Evolutionary conservation across 768 basidiomycete species (phyloP).

Genomic region (Lactarius tabidus): DNA sequence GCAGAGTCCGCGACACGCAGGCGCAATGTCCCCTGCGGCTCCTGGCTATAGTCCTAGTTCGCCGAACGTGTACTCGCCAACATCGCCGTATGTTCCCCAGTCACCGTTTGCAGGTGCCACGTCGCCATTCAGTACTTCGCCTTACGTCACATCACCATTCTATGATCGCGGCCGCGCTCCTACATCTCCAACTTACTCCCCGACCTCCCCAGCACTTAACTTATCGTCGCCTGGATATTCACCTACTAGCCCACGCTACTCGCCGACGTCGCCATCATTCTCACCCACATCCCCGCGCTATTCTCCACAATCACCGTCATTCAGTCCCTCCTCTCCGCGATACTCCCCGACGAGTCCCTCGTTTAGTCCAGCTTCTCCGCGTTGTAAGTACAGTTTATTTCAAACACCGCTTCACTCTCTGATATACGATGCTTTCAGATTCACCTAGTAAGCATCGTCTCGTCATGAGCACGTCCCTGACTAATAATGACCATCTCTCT

Average conservation of each 20-base stretch:
- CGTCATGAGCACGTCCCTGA: constrained; percentile 15
- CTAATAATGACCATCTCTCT: constrained; percentile 32
- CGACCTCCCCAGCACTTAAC: constrained; percentile 80
- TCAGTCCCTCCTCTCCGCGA: constrained; percentile 85
- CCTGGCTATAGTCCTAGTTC: constrained; percentile 90
- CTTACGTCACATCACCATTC: constrained; percentile 83
- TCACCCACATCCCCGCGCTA: constrained; percentile 90
- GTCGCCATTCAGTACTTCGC: constrained; percentile 77
- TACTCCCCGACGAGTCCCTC: constrained; percentile 88
- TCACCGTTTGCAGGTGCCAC: constrained; percentile 81
- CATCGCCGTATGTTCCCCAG: constrained; percentile 84
- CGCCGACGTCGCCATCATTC: constrained; percentile 79
- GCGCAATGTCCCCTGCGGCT: constrained; percentile 84
- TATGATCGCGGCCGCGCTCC: constrained; percentile 60
- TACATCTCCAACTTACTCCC: constrained; percentile 84
- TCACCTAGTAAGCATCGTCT: constrained; percentile 65
- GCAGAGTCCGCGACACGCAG: constrained; percentile 81
- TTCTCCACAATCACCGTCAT: constrained; percentile 87
- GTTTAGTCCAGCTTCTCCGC: constrained; percentile 84
- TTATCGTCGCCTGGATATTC: constrained; percentile 72
- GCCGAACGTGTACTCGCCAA: constrained; percentile 83
- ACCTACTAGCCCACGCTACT: constrained; percentile 75
- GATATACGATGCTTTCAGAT: constrained; percentile 41
- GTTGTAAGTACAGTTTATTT: constrained; percentile 52
- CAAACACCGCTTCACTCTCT: constrained; percentile 19